These are phyloP conservation scores for Suillus spraguei DNA, from an alignment of 768 basidiomycete genomes.

Conservation along the genomic window DNA sequence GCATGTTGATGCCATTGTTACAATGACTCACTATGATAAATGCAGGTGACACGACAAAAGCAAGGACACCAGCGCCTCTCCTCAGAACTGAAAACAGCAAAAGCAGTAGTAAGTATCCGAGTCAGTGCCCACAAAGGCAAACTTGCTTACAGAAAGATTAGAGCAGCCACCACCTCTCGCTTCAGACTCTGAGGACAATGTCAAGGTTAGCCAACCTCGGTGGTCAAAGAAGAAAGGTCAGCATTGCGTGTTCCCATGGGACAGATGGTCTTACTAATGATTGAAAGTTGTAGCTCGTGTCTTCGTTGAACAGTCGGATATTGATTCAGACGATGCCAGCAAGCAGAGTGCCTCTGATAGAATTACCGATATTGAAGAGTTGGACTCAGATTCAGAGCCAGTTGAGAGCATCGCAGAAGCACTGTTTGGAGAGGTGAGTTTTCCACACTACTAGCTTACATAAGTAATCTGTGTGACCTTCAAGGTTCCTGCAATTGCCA, in stretches of 20 bases:
- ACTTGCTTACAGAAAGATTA: no score
- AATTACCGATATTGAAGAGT: background rate
- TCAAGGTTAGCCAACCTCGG: no score
- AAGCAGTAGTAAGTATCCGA: no score
- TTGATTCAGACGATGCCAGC: background rate
- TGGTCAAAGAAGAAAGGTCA: no score
- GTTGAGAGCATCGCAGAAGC: background rate
- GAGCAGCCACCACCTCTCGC: no score
- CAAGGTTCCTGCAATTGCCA: background rate
- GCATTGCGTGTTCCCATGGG: background rate
- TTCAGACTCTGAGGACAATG: no score
- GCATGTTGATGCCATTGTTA: no score
- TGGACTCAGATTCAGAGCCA: background rate
- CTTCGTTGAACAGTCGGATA: background rate
- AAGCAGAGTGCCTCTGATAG: background rate
- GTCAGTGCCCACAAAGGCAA: no score
- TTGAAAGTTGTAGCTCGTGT: background rate
- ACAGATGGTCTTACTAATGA: background rate
- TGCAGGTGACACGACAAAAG: no score
- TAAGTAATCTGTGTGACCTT: background rate
- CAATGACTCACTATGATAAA: no score
- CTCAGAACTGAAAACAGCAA: no score
- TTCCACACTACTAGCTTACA: background rate
- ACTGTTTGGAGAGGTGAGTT: background rate
- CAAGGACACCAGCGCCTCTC: no score